phyloP scores from a whole-genome alignment of 129 eudicot species.

The Escallonia rubra region DNA sequence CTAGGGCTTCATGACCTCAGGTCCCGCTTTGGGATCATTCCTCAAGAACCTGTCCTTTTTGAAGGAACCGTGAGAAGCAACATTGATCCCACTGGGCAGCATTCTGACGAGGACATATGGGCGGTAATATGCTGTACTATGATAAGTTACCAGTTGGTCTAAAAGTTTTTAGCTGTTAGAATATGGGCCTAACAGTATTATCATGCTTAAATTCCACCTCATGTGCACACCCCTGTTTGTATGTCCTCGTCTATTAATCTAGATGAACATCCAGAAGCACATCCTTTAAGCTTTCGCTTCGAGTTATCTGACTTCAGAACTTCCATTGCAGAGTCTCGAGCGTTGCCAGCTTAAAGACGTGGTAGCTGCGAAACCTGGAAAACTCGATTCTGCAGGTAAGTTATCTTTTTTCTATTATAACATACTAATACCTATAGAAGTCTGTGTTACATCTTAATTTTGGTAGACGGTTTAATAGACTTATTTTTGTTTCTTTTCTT shows the following conservation, averaged over 20 bases:
- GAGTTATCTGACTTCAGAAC: slow-evolving; percentile 1
- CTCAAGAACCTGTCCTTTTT: slow-evolving; percentile 95
- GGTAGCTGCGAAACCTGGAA: slow-evolving; percentile 75
- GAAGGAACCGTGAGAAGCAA: slow-evolving; percentile 98
- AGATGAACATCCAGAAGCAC: not conserved
- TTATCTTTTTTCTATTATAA: not conserved
- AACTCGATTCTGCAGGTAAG: slow-evolving; percentile 74
- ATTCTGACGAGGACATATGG: slow-evolving; percentile 94
- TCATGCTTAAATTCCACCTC: too few relatives aligned
- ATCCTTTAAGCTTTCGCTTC: too few relatives aligned
- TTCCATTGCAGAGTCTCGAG: slow-evolving; percentile 58
- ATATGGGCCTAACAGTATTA: too few relatives aligned
- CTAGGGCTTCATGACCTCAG: slow-evolving; percentile 94
- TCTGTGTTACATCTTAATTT: not conserved
- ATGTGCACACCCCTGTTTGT: too few relatives aligned
- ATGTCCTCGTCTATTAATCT: too few relatives aligned
- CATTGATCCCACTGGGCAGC: slow-evolving; percentile 76
- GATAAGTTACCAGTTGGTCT: too few relatives aligned
- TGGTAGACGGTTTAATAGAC: not conserved
- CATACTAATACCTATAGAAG: not conserved
- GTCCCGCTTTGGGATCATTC: slow-evolving; percentile 94
- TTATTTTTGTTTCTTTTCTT: not conserved
- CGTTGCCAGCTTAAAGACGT: slow-evolving; percentile 93
- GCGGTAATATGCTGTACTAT: slow-evolving; percentile 32
- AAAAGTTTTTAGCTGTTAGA: too few relatives aligned